A percentile compares a stretch with the other conserved stretches of the same genome.
These are phyloP conservation scores for Lipomyces kockii DNA, from an alignment of 805 yeast genomes.

Conservation along the genomic window DNA sequence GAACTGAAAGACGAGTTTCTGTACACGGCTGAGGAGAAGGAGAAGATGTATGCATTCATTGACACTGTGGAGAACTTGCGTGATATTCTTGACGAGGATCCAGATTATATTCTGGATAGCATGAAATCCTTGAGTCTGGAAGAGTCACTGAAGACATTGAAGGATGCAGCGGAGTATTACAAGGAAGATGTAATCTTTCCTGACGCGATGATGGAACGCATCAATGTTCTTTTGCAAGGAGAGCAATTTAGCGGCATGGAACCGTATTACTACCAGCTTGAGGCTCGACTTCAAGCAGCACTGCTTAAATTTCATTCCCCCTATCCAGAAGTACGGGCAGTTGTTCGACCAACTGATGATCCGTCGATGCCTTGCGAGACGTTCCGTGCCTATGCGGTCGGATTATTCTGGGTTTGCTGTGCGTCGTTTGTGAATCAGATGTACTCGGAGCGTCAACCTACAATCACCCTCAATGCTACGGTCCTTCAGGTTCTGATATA, in stretches of 20 bases:
- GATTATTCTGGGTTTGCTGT: slow-evolving; percentile 55
- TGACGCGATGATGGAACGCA: slow-evolving; percentile 44
- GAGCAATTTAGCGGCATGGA: neutral
- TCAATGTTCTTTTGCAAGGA: slow-evolving; percentile 34
- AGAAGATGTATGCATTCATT: neutral
- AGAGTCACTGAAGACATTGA: slow-evolving; percentile 48
- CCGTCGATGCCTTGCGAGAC: slow-evolving; percentile 54
- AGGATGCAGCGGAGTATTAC: slow-evolving; percentile 48
- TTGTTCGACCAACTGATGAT: slow-evolving; percentile 52
- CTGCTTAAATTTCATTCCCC: slow-evolving; percentile 53
- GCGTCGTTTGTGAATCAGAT: slow-evolving; percentile 62
- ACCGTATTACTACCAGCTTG: slow-evolving; percentile 35
- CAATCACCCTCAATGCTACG: slow-evolving; percentile 60
- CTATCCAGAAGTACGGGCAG: slow-evolving; percentile 69
- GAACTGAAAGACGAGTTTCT: neutral
- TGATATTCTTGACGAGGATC: slow-evolving; percentile 42
- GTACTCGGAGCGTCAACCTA: slow-evolving; percentile 62
- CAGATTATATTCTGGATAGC: slow-evolving; percentile 37
- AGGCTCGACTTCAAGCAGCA: slow-evolving; percentile 43
- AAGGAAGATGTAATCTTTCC: slow-evolving; percentile 54
- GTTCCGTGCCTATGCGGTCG: slow-evolving; percentile 57
- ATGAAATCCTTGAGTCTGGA: slow-evolving; percentile 42
- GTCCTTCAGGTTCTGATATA: slow-evolving; percentile 67
- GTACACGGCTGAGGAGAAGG: neutral
- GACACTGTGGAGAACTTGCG: neutral